Evolutionary conservation across 768 basidiomycete species (phyloP).

Genomic region (Russula brevipes): DNA sequence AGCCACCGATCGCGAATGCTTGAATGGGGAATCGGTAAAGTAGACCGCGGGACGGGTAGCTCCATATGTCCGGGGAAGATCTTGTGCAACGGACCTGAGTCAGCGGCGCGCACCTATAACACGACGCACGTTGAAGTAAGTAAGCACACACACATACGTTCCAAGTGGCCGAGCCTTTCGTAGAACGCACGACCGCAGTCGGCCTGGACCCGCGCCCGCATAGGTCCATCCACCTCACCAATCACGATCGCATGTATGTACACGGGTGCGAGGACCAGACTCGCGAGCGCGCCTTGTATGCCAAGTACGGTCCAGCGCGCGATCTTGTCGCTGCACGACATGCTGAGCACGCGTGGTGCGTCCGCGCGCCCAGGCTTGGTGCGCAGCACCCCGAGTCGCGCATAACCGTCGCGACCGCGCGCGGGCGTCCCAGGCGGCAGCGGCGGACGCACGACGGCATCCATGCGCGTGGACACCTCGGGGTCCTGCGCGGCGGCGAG

Average conservation of each 20-base stretch:
- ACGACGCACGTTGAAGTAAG: background rate
- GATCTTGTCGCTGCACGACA: constrained; percentile 96
- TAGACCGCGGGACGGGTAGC: constrained; percentile 46
- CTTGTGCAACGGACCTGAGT: constrained; percentile 30
- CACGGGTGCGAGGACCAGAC: constrained; percentile 50
- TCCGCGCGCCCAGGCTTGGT: constrained; percentile 95
- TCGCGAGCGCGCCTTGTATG: constrained; percentile 76
- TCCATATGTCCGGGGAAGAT: constrained; percentile 44
- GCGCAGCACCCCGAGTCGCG: constrained; percentile 67
- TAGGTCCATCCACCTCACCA: constrained; percentile 54
- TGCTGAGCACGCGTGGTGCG: constrained; percentile 71
- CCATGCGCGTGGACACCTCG: constrained; percentile 65
- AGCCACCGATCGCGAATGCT: constrained; percentile 47
- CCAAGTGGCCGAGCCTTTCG: constrained; percentile 43
- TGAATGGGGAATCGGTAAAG: constrained; percentile 58
- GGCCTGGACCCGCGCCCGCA: constrained; percentile 39
- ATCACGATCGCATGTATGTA: constrained; percentile 65
- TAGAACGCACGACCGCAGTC: constrained; percentile 72
- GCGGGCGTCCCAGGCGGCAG: constrained; percentile 41
- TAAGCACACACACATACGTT: constrained; percentile 35
- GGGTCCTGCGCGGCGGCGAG: constrained; percentile 72
- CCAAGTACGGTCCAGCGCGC: constrained; percentile 82
- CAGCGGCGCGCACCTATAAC: too few species aligned
- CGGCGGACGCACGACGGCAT: constrained; percentile 35
- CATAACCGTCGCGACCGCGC: constrained; percentile 78